Evolutionary conservation across 805 yeast species (phyloP), one percentile per base, ranked within the genome.

Genomic region (Kuraishia hungarica): DNA sequence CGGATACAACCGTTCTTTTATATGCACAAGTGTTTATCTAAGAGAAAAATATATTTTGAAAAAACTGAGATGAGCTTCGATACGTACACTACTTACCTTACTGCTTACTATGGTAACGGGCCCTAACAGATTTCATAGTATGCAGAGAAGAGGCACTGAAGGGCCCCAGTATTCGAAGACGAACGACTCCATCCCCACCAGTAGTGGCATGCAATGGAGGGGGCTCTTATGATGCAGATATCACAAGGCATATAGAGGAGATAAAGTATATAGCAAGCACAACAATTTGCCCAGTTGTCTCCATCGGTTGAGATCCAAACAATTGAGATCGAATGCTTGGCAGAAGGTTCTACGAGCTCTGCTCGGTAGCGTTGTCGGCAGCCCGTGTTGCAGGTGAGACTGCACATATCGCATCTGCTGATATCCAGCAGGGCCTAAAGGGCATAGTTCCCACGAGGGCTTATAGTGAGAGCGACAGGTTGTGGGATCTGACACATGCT

Each of bases 311-410:
- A 20, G 21, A 46, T 46, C 24, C 17, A 35, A 35, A n/a, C 49
- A 10, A 46, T 24, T 26, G 20, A 47, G 24, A 47, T 47, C n/a
- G n/a, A 22, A 50, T 51, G 56, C 20, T 35, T 15, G 46, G 46
- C 22, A 43, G 54, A 29, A n/a, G 49, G 8, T 8, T 52, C 29
- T 53, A 48, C 29, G 54, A 53, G 51, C 28, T 49, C 46, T 48
- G 28, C 48, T 21, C 47, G 19, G 26, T 71, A 11, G 60, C 62
- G 15, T 55, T 58, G 24, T 72, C 73, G 6, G 61, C 67, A 20
- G 29, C 61, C 23, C 64, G 62, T 39, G 71, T 70, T 2, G 46
- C 62, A 13, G 52, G 56, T n/a, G 67, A 65, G 51, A 53, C 65
- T 5, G 48, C 51, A 15, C 57, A 58, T 3, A 22, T 60, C 1